Percentiles rank a stretch among this genome's conserved stretches.
phyloP scores from a whole-genome alignment of 1,284 basidiomycete species.

The Mycosarcoma mackinlayi region DNA sequence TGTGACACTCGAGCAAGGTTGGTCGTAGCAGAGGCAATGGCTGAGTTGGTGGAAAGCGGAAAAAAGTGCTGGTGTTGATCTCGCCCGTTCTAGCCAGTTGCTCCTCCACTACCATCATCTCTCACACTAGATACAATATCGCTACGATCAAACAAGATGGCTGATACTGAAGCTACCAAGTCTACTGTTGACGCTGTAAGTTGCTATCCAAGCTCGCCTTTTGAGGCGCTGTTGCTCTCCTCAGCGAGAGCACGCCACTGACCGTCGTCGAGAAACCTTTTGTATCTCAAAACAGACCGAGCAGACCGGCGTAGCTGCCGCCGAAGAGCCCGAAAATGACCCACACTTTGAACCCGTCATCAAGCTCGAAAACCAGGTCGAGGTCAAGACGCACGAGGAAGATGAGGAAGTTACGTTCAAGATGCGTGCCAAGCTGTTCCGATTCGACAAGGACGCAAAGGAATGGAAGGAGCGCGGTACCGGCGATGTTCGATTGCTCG shows the following conservation, averaged over 20 bases:
- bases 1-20: constrained; percentile 5
- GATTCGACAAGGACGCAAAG: constrained; percentile 81
- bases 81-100: not conserved
- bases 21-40: too few species aligned
- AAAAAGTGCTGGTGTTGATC: constrained; percentile 1
- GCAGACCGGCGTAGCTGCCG: constrained; percentile 32
- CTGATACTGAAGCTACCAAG: constrained; percentile 53
- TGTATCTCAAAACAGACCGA: constrained; percentile 12
- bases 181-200: constrained; percentile 51
- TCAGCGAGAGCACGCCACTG: constrained; percentile 2
- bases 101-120: constrained; percentile 17
- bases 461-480: constrained; percentile 95
- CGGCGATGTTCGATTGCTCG: constrained; percentile 67
- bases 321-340: constrained; percentile 84
- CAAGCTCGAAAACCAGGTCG: constrained; percentile 94
- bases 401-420: constrained; percentile 94
- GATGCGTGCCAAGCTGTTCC: constrained; percentile 99
- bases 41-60: too few species aligned
- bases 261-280: not conserved
- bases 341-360: constrained; percentile 96
- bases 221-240: not conserved
- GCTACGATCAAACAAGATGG: constrained; percentile 27
- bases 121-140: constrained; percentile 1
- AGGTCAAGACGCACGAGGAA: constrained; percentile 94
- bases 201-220: not conserved